These are phyloP conservation scores for Aspergillus puulaauensis DNA, from an alignment of 2,329 filamentous ascomycete species.

Conservation along the genomic window DNA sequence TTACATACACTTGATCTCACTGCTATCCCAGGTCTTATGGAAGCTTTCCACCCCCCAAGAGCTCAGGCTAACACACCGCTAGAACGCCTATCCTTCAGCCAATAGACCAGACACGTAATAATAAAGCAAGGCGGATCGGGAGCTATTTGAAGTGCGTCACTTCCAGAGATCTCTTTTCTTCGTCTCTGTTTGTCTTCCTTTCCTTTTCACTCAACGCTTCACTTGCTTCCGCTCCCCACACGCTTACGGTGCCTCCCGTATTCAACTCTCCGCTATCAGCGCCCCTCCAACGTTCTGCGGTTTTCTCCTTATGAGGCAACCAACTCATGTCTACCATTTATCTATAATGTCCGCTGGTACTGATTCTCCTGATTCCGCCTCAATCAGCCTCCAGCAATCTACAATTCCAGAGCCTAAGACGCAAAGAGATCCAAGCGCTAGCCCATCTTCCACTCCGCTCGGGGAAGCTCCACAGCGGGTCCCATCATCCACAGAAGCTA, in stretches of 20 bases:
- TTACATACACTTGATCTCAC: background rate
- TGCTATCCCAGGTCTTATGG: background rate
- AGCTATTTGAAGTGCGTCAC: slow-evolving; percentile 1
- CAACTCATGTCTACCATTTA: slow-evolving; percentile 3
- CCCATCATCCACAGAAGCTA: slow-evolving; percentile 17
- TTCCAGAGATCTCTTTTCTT: background rate
- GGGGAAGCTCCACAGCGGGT: slow-evolving; percentile 23
- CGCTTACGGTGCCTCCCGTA: background rate
- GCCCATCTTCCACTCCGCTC: slow-evolving; percentile 17
- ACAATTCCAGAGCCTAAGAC: slow-evolving; percentile 16
- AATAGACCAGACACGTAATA: slow-evolving; percentile 3
- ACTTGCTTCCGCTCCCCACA: background rate
- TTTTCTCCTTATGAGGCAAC: background rate
- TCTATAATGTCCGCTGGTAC: slow-evolving; percentile 15
- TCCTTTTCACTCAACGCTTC: background rate
- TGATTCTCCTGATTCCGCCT: slow-evolving; percentile 1
- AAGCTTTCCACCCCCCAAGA: background rate
- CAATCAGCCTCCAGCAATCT: slow-evolving; percentile 4
- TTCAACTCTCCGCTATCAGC: background rate
- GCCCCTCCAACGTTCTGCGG: background rate
- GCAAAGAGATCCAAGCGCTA: slow-evolving; percentile 22
- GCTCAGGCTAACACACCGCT: slow-evolving; percentile 8
- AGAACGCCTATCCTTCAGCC: slow-evolving; percentile 4
- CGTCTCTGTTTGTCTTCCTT: background rate
- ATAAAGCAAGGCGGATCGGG: slow-evolving; percentile 12